Evolutionary conservation across 768 basidiomycete species (phyloP).

Genomic region (Panaeolus papilionaceus): DNA sequence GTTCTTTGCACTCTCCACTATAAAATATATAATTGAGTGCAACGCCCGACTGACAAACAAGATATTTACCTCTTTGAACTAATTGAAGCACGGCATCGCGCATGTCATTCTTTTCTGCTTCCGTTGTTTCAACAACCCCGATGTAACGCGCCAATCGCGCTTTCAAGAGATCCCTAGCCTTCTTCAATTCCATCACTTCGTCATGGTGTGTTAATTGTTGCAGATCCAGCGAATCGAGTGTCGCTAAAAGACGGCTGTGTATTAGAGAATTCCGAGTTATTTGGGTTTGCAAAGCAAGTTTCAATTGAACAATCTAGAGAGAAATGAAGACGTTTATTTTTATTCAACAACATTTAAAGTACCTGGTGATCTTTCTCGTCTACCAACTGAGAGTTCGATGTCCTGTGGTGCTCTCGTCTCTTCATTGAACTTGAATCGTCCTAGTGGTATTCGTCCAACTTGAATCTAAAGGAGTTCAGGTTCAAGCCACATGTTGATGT

Average conservation of each 20-base stretch:
- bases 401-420: neutral
- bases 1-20: conserved; percentile 54
- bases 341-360: neutral
- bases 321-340: neutral
- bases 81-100: conserved; percentile 57
- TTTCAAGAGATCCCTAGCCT: conserved; percentile 41
- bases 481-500: neutral
- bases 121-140: conserved; percentile 37
- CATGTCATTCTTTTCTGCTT: conserved; percentile 59
- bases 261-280: conserved; percentile 46
- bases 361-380: conserved; percentile 7
- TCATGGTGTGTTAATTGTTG: conserved; percentile 43
- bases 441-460: too few relatives aligned
- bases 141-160: conserved; percentile 44
- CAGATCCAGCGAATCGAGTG: conserved; percentile 56
- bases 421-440: neutral
- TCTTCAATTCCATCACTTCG: conserved; percentile 44
- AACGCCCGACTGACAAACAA: neutral
- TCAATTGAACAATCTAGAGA: neutral
- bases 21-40: conserved; percentile 10
- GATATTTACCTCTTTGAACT: conserved; percentile 62
- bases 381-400: neutral
- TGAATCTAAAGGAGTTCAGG: neutral
- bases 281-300: conserved; percentile 25
- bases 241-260: conserved; percentile 53